Evolutionary conservation across 257 asterid genomes (phyloP).

Genomic region (Salvia miltiorrhiza): DNA sequence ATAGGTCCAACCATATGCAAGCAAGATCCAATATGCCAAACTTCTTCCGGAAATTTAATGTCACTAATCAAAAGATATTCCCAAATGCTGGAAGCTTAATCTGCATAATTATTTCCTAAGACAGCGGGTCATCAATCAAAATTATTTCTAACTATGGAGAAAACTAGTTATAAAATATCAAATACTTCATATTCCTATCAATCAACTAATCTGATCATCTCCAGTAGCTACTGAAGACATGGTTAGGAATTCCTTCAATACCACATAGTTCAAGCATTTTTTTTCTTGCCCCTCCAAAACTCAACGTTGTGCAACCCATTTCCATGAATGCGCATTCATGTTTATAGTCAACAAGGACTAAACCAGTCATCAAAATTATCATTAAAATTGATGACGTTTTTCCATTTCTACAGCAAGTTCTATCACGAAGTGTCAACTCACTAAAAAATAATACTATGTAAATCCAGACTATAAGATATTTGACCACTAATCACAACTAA

Average conservation of each 20-base stretch:
- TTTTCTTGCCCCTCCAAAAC: neutral
- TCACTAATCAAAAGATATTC: slow-evolving; percentile 2
- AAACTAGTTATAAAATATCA: neutral
- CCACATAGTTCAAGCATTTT: neutral
- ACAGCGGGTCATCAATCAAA: slow-evolving; percentile 6
- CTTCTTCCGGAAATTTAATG: slow-evolving; percentile 13
- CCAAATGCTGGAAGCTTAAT: slow-evolving; percentile 5
- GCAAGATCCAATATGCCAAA: slow-evolving; percentile 9
- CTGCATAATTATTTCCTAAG: slow-evolving; percentile 2
- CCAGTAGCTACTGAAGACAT: slow-evolving; percentile 1
- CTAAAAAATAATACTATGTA: neutral
- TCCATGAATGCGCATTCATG: neutral
- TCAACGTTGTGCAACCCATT: neutral
- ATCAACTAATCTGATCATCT: neutral
- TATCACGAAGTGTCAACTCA: neutral
- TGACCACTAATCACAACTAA: neutral
- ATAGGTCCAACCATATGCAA: slow-evolving; percentile 1
- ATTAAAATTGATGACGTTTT: neutral
- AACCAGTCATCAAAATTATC: neutral
- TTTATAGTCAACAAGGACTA: neutral
- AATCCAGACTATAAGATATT: neutral
- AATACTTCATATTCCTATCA: neutral
- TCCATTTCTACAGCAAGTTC: neutral
- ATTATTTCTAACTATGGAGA: neutral
- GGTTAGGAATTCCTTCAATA: neutral